A percentile compares a stretch with the other conserved stretches of the same genome.
phyloP scores from a whole-genome alignment of 768 basidiomycete genomes.

The Pilatotrama ljubarskyi region DNA sequence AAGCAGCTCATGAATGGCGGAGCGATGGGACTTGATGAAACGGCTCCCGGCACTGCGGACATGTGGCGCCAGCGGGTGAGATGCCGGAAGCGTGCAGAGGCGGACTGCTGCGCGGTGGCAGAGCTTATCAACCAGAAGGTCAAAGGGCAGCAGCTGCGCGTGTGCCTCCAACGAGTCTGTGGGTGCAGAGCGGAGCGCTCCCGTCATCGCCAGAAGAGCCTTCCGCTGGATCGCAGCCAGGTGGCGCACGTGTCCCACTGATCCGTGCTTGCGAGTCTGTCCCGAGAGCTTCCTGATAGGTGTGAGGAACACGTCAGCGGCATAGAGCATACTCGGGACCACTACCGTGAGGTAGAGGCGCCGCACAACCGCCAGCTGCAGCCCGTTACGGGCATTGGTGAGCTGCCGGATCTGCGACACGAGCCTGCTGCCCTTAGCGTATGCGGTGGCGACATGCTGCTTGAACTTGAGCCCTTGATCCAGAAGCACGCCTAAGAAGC shows the following conservation, averaged over 20 bases:
- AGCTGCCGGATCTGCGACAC: constrained; percentile 23
- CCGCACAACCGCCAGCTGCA: constrained; percentile 15
- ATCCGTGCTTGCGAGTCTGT: background rate
- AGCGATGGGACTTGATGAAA: constrained; percentile 22
- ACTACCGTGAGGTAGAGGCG: constrained; percentile 31
- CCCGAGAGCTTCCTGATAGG: constrained; percentile 2
- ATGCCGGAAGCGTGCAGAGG: constrained; percentile 22
- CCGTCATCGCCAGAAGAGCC: constrained; percentile 26
- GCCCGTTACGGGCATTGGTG: constrained; percentile 23
- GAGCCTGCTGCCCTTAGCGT: constrained; percentile 23
- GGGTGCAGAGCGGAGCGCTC: constrained; percentile 27
- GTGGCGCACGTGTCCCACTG: constrained; percentile 1
- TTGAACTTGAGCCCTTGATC: constrained; percentile 33
- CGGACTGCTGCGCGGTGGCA: constrained; percentile 16
- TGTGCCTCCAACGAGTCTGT: constrained; percentile 27
- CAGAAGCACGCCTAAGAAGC: constrained; percentile 34
- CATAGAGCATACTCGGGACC: constrained; percentile 36
- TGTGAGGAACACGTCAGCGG: constrained; percentile 5
- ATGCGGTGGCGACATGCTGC: constrained; percentile 21
- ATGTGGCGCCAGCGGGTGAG: constrained; percentile 22
- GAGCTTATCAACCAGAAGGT: constrained; percentile 17
- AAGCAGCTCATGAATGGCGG: too few relatives aligned
- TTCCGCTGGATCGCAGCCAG: constrained; percentile 26
- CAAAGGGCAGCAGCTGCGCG: constrained; percentile 23
- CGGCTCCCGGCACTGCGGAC: constrained; percentile 3